Base-by-base conservation (phyloP, 345 rosid genomes). In the Xanthoceras sorbifolium region DNA sequence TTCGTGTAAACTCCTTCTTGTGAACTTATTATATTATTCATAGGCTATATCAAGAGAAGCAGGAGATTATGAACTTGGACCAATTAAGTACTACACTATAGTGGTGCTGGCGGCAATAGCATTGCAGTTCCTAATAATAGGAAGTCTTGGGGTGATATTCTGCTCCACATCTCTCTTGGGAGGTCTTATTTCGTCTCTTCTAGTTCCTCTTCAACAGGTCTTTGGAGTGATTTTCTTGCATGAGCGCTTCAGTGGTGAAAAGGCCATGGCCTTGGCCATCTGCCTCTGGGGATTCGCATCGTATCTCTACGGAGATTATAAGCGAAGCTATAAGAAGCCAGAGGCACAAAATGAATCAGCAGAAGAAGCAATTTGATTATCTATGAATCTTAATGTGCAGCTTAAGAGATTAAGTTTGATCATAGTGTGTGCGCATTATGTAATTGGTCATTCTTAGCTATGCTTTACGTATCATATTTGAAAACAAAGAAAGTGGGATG, bases 241-340 rank as follows among this genome's bases (percentile, higher is more conserved):
- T 7, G 72, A 68, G 57, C 18, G 54, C 1, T 68, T 68, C 34
- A 44, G 22, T 26, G 22, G 22, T 26, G 57, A 44, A 26, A 68
- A 44, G 72, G 72, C 34, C 57, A 68, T 68, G 57, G 36, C 72
- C 59, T 15, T 68, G 59, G 72, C 36, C 9, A 68, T 68, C 5
- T 68, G 57, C 10, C 72, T 68, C 10, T 68, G 72, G 72, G 72
- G 72, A 68, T 68, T 68, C 29, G 57, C 72, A 26, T 68, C 72
- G 25, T 44, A 44, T 23, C 57, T 44, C 57, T 68, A 25, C 54
- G 72, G 72, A 6, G 54, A 68, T 26, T 68, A 68, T 46, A 68
- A 15, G 31, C 32, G 29, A 25, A 46, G 7, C 20, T 42, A 42
- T 68, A 44, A 68, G 57, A 44, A 42, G 9, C 9, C 57, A 44